Conservation (phyloP, 2,329 filamentous ascomycete species). For the Fusarium metavorans region DNA sequence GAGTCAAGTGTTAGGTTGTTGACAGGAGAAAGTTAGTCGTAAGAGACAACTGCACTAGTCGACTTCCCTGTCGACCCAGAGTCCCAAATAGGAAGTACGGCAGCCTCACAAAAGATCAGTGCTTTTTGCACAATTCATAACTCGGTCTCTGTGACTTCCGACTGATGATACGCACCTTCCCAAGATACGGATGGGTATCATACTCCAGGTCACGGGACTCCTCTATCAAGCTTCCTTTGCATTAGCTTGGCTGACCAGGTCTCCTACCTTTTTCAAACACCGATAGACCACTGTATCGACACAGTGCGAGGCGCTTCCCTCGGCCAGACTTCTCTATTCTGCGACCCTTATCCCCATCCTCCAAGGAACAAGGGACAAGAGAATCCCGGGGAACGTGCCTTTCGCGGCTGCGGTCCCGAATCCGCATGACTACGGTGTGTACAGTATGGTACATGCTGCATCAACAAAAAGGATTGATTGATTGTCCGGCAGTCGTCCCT, state of each 20-base stretch:
- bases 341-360: slow-evolving; percentile 1
- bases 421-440: background rate
- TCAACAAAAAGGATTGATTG: background rate
- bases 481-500: background rate
- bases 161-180: background rate
- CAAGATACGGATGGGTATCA: background rate
- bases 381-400: slow-evolving; percentile 1
- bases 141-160: background rate
- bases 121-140: background rate
- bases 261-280: background rate
- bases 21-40: background rate
- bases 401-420: slow-evolving; percentile 3
- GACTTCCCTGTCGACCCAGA: background rate
- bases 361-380: slow-evolving; percentile 5
- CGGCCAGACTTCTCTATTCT: slow-evolving; percentile 5
- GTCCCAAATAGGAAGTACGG: background rate
- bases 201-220: background rate
- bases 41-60: background rate
- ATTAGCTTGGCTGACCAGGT: background rate
- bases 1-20: background rate
- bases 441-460: background rate
- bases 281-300: slow-evolving; percentile 5
- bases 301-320: slow-evolving; percentile 31
- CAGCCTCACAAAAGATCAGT: background rate
- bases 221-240: background rate